A percentile compares a stretch with the other conserved stretches of the same genome.
These are phyloP conservation scores for Trichoderma endophyticum DNA, from an alignment of 2,329 filamentous ascomycete species.

Conservation along the genomic window DNA sequence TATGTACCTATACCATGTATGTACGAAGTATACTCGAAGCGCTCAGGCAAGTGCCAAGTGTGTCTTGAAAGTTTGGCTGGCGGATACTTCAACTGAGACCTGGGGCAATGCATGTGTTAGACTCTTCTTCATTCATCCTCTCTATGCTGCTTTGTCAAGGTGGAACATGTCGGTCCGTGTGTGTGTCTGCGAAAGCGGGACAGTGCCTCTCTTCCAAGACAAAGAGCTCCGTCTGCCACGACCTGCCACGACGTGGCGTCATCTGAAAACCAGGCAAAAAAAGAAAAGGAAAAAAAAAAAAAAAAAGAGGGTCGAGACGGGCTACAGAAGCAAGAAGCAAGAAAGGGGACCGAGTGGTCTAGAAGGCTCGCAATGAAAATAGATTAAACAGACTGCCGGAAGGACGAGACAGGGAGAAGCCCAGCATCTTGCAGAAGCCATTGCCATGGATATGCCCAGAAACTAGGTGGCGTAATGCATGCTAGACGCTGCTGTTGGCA, in stretches of 20 bases:
- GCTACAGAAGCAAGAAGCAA: not conserved
- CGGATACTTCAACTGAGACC: slow-evolving; percentile 11
- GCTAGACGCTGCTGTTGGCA: slow-evolving; percentile 8
- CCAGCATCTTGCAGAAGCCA: not conserved
- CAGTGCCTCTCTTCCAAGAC: slow-evolving; percentile 3
- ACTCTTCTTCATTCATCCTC: slow-evolving; percentile 1
- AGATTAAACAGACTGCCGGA: not conserved
- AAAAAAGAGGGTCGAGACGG: not conserved
- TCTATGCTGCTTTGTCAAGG: not conserved
- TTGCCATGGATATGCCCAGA: not conserved
- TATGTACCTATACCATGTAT: not conserved
- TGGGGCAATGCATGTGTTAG: slow-evolving; percentile 15
- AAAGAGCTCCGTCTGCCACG: not conserved
- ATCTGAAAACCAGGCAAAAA: not conserved
- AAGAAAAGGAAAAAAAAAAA: not conserved
- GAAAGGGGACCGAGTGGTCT: not conserved
- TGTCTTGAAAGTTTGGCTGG: not conserved
- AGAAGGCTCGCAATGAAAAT: not conserved
- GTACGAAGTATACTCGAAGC: not conserved
- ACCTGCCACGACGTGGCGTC: slow-evolving; percentile 5
- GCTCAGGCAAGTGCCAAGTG: not conserved
- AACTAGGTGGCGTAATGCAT: not conserved
- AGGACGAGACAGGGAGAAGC: not conserved
- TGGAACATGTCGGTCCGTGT: not conserved
- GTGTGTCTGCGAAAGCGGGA: slow-evolving; percentile 12